Evolutionary conservation across 176 grass and related monocot genomes (phyloP).

Genomic region (Phoenix dactylifera): DNA sequence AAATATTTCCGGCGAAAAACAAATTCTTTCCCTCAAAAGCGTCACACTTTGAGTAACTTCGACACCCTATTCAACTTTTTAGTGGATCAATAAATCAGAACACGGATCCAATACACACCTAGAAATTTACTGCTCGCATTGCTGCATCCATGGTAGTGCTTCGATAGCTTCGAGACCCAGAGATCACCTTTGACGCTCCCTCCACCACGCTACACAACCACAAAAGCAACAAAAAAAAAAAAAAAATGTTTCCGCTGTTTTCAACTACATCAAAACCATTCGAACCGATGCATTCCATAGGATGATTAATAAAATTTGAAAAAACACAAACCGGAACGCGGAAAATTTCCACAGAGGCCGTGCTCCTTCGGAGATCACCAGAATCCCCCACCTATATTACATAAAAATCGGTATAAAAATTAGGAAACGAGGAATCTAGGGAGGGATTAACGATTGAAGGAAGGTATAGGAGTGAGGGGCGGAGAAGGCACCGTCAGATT

Average conservation of each 20-base stretch:
- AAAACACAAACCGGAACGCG: constrained; percentile 34
- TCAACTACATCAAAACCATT: constrained; percentile 5
- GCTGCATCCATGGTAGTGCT: constrained; percentile 68
- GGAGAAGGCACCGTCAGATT: constrained; percentile 12
- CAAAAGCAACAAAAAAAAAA: background rate
- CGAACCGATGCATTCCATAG: no score
- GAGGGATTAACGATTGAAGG: background rate
- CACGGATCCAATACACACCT: constrained; percentile 27
- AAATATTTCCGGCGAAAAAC: no score
- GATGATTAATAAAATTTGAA: background rate
- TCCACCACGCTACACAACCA: constrained; percentile 41
- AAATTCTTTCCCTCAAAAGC: no score
- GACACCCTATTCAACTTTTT: no score
- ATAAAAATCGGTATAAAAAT: constrained; percentile 3
- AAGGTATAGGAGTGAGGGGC: constrained; percentile 12
- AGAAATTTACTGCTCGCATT: constrained; percentile 68
- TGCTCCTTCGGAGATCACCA: constrained; percentile 5
- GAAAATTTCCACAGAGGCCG: constrained; percentile 20
- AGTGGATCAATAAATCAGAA: no score
- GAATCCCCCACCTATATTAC: constrained; percentile 31
- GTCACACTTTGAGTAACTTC: no score
- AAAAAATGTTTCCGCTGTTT: background rate
- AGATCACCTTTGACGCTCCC: constrained; percentile 31
- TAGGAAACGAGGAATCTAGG: background rate
- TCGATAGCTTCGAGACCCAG: constrained; percentile 76